A percentile compares a stretch with the other conserved stretches of the same genome.
Conservation (phyloP, 2,329 filamentous ascomycete genomes). For the Sporothrix dimorphospora region DNA sequence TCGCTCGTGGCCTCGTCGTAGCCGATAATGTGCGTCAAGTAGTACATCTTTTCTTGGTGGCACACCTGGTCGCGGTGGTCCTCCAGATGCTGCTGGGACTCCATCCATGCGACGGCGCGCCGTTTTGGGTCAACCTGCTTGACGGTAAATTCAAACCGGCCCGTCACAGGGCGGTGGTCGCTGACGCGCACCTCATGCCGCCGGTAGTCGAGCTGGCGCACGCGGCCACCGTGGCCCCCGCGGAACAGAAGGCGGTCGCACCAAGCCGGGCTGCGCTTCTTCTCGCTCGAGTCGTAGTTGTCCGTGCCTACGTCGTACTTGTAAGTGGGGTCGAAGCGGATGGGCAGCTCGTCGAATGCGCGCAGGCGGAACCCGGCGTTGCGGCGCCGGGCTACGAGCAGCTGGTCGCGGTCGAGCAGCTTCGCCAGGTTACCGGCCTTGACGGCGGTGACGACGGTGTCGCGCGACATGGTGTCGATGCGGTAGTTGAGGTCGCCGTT, state of each 20-base stretch:
- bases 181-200: constrained; percentile 89
- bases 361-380: constrained; percentile 89
- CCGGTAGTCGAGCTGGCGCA: constrained; percentile 85
- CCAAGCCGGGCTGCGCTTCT: constrained; percentile 92
- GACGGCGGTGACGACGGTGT: constrained; percentile 86
- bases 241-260: constrained; percentile 92
- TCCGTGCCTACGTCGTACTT: constrained; percentile 98
- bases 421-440: constrained; percentile 80
- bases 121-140: constrained; percentile 76
- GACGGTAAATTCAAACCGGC: constrained; percentile 77
- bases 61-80: constrained; percentile 69
- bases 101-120: constrained; percentile 69
- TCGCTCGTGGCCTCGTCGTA: constrained; percentile 58
- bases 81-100: constrained; percentile 75
- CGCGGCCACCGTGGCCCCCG: constrained; percentile 63
- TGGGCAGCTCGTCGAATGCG: constrained; percentile 86
- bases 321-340: constrained; percentile 93
- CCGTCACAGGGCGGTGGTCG: constrained; percentile 92
- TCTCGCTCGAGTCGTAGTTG: constrained; percentile 91
- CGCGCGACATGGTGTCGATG: constrained; percentile 94
- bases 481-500: constrained; percentile 98
- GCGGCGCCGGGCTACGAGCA: constrained; percentile 83
- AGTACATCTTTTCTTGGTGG: constrained; percentile 66
- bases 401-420: constrained; percentile 88
- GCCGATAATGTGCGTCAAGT: constrained; percentile 56